Conservation (phyloP, 2,329 filamentous ascomycete genomes). For the Gliomastix tumulicola region DNA sequence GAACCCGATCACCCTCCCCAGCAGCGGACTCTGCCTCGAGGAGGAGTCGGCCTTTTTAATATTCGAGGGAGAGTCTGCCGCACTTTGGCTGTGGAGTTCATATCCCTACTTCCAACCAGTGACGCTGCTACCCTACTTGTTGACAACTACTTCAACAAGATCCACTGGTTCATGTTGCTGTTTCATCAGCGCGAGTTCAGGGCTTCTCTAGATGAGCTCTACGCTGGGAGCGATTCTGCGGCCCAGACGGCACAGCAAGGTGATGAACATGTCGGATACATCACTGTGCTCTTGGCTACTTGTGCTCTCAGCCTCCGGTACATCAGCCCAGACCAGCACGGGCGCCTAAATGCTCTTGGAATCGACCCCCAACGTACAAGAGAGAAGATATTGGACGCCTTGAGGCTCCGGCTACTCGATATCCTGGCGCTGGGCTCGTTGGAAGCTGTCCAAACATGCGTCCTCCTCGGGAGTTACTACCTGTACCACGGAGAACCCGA, state of each 20-base stretch:
- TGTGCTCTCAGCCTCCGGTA: background rate
- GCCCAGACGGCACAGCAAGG: background rate
- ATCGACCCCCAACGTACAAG: background rate
- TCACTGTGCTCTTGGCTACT: background rate
- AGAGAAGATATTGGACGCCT: background rate
- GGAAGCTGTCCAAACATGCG: constrained; percentile 22
- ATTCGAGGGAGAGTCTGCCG: background rate
- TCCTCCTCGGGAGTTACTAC: constrained; percentile 27
- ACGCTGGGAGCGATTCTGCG: background rate
- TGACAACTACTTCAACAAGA: constrained; percentile 26
- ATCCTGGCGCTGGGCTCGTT: constrained; percentile 10
- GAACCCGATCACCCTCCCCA: background rate
- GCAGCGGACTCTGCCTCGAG: background rate
- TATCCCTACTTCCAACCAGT: constrained; percentile 4
- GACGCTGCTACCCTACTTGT: constrained; percentile 16
- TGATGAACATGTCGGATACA: background rate
- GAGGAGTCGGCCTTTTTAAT: background rate
- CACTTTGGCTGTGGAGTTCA: background rate
- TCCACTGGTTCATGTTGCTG: constrained; percentile 29
- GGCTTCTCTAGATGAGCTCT: constrained; percentile 5
- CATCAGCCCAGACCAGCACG: background rate
- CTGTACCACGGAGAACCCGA: constrained; percentile 24
- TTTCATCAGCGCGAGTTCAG: constrained; percentile 25
- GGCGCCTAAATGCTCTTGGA: background rate
- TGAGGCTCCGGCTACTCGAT: background rate